Percentiles rank a stretch among this genome's conserved stretches.
Conservation (phyloP, 345 rosid genomes). For the Firmiana major region DNA sequence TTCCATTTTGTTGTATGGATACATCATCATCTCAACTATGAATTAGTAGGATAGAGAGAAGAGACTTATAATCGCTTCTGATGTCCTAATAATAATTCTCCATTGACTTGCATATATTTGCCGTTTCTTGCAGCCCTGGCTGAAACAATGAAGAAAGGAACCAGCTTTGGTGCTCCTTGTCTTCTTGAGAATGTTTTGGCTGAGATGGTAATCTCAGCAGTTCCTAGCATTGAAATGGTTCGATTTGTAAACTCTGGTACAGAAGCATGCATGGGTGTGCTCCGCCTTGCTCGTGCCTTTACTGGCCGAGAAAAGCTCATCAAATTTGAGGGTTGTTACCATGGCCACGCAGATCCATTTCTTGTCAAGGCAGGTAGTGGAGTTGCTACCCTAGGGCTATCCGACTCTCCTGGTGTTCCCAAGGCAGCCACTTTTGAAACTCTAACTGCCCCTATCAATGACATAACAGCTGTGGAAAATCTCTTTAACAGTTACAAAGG, state of each 20-base stretch:
- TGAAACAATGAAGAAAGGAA: conserved; percentile 96
- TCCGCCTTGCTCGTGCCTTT: conserved; percentile 90
- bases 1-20: background rate
- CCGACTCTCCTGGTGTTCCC: conserved; percentile 96
- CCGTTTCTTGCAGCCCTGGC: conserved; percentile 84
- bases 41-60: background rate
- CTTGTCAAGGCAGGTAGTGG: conserved; percentile 98
- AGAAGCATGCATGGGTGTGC: conserved; percentile 96
- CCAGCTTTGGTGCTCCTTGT: conserved; percentile 99
- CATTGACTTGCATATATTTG: conserved; percentile 2
- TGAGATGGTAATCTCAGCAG: conserved; percentile 89
- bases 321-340: conserved; percentile 96
- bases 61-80: background rate
- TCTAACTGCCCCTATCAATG: conserved; percentile 71
- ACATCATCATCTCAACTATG: background rate
- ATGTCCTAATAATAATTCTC: background rate
- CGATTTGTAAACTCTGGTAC: conserved; percentile 91
- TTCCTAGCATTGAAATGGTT: conserved; percentile 91
- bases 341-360: conserved; percentile 93
- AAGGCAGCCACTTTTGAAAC: conserved; percentile 78
- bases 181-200: conserved; percentile 86
- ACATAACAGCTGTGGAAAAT: conserved; percentile 54
- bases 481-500: conserved; percentile 63
- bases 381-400: conserved; percentile 89
- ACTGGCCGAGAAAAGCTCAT: conserved; percentile 66